Evolutionary conservation across 768 basidiomycete genomes (phyloP).

Genomic region (Rhizopogon vulgaris): DNA sequence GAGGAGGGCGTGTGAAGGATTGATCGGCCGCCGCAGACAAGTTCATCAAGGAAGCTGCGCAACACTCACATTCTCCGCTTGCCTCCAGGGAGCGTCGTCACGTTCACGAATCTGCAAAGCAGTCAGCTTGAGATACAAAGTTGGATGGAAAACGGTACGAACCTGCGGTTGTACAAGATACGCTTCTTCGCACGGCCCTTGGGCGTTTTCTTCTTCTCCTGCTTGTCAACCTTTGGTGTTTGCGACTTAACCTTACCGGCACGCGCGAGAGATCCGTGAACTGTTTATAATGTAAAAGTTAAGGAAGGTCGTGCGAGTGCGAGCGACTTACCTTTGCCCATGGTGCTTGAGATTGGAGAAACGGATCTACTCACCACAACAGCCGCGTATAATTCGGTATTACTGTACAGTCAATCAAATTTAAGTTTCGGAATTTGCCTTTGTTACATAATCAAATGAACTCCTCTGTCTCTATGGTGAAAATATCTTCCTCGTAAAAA

Average conservation of each 20-base stretch:
- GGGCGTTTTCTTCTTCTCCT: constrained; percentile 98
- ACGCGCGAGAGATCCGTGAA: constrained; percentile 99
- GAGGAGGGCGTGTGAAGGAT: constrained; percentile 70
- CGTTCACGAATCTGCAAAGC: constrained; percentile 76
- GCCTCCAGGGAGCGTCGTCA: constrained; percentile 83
- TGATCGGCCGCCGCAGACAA: constrained; percentile 27
- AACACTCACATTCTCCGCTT: constrained; percentile 92
- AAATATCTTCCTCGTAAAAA: too few relatives aligned
- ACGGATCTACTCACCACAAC: not conserved
- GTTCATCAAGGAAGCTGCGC: constrained; percentile 57
- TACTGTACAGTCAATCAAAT: too few relatives aligned
- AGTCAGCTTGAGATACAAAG: constrained; percentile 3
- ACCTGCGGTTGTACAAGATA: constrained; percentile 89
- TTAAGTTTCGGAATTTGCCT: too few relatives aligned
- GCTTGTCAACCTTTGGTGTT: constrained; percentile 95
- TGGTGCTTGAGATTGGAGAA: not conserved
- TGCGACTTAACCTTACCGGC: constrained; percentile 99
- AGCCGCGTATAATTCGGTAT: not conserved
- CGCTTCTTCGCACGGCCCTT: constrained; percentile 99
- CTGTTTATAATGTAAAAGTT: constrained; percentile 31
- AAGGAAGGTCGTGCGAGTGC: not conserved
- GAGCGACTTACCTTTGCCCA: constrained; percentile 1
- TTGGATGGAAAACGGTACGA: constrained; percentile 24
- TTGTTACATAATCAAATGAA: too few relatives aligned
- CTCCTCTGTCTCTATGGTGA: too few relatives aligned